Percentiles rank a stretch among this genome's conserved stretches.
These are phyloP conservation scores for Fomitopsis betulina DNA, from an alignment of 1,284 basidiomycete species.

Conservation along the genomic window DNA sequence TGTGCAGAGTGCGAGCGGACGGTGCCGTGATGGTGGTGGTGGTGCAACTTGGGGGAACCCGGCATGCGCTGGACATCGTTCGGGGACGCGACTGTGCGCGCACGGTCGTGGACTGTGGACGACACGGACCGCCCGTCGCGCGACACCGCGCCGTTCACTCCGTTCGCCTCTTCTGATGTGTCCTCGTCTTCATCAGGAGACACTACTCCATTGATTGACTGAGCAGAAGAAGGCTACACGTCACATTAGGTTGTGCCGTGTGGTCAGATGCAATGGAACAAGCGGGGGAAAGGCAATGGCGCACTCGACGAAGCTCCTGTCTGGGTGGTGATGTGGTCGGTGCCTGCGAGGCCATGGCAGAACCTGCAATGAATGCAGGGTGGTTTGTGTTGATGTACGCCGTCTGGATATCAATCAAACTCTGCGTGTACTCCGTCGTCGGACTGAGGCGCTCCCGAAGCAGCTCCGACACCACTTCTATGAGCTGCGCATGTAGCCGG, in stretches of 20 bases:
- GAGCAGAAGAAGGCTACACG: conserved; percentile 19
- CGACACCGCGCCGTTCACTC: conserved; percentile 48
- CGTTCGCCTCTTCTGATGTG: conserved; percentile 44
- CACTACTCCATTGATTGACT: conserved; percentile 42
- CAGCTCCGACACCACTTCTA: conserved; percentile 97
- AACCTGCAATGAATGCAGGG: conserved; percentile 80
- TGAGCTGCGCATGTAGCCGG: conserved; percentile 85
- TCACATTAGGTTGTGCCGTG: conserved; percentile 13
- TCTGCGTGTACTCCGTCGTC: conserved; percentile 94
- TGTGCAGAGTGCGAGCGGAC: conserved; percentile 32
- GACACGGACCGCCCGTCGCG: conserved; percentile 75
- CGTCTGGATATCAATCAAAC: conserved; percentile 94
- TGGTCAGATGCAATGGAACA: conserved; percentile 6
- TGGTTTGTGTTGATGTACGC: conserved; percentile 99
- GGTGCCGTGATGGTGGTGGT: conserved; percentile 24
- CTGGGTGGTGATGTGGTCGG: conserved; percentile 37
- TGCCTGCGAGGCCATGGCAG: conserved; percentile 47
- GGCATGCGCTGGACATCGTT: conserved; percentile 25
- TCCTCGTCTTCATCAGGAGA: conserved; percentile 54
- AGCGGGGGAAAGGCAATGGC: conserved; percentile 19
- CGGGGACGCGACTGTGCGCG: conserved; percentile 29
- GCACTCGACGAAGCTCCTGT: conserved; percentile 47
- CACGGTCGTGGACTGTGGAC: conserved; percentile 74
- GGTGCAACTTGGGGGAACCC: conserved; percentile 34
- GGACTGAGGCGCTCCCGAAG: conserved; percentile 94